These are phyloP conservation scores for Trametes pubescens DNA, from an alignment of 1,284 basidiomycete species.

Conservation along the genomic window DNA sequence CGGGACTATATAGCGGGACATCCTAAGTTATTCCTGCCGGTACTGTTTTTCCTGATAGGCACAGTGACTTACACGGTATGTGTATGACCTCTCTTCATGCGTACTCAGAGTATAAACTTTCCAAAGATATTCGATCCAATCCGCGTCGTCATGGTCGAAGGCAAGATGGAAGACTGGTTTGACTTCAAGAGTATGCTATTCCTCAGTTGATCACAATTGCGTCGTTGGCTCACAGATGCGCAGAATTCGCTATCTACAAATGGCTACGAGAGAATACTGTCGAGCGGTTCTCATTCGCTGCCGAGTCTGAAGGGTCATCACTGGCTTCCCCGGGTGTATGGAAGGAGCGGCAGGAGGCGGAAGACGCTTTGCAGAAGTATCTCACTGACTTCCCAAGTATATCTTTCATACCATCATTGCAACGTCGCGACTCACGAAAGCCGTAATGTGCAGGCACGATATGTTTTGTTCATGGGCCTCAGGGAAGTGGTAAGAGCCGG, in stretches of 20 bases:
- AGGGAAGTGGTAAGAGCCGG: constrained; percentile 88
- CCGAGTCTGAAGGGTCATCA: constrained; percentile 2
- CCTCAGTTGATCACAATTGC: not conserved
- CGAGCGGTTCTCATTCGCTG: constrained; percentile 51
- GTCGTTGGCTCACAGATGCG: not conserved
- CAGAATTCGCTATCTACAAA: constrained; percentile 70
- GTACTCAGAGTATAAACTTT: constrained; percentile 5
- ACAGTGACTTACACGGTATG: constrained; percentile 87
- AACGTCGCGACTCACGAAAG: not conserved
- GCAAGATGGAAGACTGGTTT: constrained; percentile 86
- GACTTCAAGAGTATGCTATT: constrained; percentile 66
- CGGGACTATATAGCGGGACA: constrained; percentile 88
- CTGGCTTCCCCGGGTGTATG: constrained; percentile 59
- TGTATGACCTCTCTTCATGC: constrained; percentile 10
- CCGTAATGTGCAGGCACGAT: constrained; percentile 57
- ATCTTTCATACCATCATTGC: constrained; percentile 26
- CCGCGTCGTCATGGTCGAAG: constrained; percentile 85
- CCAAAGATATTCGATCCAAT: constrained; percentile 90
- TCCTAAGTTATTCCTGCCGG: constrained; percentile 87
- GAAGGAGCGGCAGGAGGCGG: constrained; percentile 86
- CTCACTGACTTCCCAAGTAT: constrained; percentile 77
- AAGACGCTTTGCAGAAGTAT: constrained; percentile 72
- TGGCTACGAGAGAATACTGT: constrained; percentile 72
- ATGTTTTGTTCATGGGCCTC: constrained; percentile 90
- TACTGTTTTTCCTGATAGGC: constrained; percentile 89